Evolutionary conservation across 495 filamentous ascomycete species (phyloP).

Genomic region (Bacidia gigantensis): DNA sequence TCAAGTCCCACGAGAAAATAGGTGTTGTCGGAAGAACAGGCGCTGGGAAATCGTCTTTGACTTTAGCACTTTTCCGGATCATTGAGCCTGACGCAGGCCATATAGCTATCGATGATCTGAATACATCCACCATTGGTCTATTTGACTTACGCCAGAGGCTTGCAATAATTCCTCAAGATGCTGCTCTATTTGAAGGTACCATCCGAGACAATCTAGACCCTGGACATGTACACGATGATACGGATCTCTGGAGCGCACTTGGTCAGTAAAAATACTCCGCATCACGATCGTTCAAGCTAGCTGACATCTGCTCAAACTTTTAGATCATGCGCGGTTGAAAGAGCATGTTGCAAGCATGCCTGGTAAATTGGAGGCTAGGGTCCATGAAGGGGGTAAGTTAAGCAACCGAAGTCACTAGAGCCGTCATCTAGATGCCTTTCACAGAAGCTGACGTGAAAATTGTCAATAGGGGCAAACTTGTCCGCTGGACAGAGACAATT

Average conservation of each 20-base stretch:
- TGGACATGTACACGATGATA: slow-evolving; percentile 88
- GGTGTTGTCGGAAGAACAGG: slow-evolving; percentile 94
- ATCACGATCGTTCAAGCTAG: background rate
- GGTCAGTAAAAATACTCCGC: slow-evolving; percentile 40
- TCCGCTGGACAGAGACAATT: slow-evolving; percentile 68
- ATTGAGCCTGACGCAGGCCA: slow-evolving; percentile 73
- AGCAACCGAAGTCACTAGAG: background rate
- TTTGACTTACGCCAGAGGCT: slow-evolving; percentile 78
- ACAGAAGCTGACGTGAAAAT: background rate
- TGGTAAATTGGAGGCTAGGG: slow-evolving; percentile 73
- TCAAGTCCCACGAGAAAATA: slow-evolving; percentile 94
- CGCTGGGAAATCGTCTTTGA: slow-evolving; percentile 92
- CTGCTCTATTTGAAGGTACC: slow-evolving; percentile 91
- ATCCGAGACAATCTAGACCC: slow-evolving; percentile 95
- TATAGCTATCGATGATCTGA: slow-evolving; percentile 76
- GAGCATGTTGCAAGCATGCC: slow-evolving; percentile 82
- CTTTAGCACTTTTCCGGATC: slow-evolving; percentile 85
- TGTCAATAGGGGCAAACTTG: slow-evolving; percentile 42
- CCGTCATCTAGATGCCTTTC: background rate
- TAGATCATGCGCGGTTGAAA: slow-evolving; percentile 87
- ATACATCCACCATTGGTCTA: slow-evolving; percentile 83
- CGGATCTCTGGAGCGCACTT: slow-evolving; percentile 92
- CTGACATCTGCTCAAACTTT: slow-evolving; percentile 8
- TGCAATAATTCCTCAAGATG: slow-evolving; percentile 97
- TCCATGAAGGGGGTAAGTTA: slow-evolving; percentile 86